Base-by-base conservation (phyloP, 129 eudicot genomes). In the Apium graveolens region DNA sequence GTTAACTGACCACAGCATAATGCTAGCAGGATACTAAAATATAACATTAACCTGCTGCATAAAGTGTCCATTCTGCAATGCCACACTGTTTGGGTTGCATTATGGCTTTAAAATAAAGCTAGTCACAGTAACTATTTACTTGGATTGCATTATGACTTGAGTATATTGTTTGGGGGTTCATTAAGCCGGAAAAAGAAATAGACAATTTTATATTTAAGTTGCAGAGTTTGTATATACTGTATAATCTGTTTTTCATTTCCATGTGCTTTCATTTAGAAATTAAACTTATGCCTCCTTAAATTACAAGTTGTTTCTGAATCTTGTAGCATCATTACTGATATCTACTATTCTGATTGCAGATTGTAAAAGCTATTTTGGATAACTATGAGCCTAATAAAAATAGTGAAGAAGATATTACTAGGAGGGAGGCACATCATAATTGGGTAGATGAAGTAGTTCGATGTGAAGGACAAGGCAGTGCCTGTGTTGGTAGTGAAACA, bases 371-470 rank as follows among this genome's bases (percentile, higher is more conserved):
- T 39, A 87, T 81, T 75, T 81, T 95, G 77, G 87, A 89, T 78
- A 90, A 89, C 87, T 95, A 88, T 77, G 95, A 90, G 80, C 75
- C 65, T 0, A 85, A 82, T 51, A 41, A 74, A 57, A 84, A 66
- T 70, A 51, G 39, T 8, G 89, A 80, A 82, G 87, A 86, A 73
- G 91, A 85, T 79, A 88, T 84, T 81, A 97, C 83, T 74, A 80
- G 89, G 51, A 86, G 85, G 77, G 97, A 95, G 81, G 89, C 86
- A 69, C 92, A 88, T 76, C 99, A 95, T 80, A 88, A 95, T 78
- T 95, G 99, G 99, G 96, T 95, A 80, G 90, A 95, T 82, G 99
- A 92, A 85, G 97, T 95, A 39, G 91, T 89, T 74, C 86, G 99
- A 82, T 86, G 90, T 80, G 96, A 90, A 86, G 96, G 90, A 71